A percentile compares a stretch with the other conserved stretches of the same genome.
phyloP scores from a whole-genome alignment of 805 yeast species.

The Starmera caribaea region DNA sequence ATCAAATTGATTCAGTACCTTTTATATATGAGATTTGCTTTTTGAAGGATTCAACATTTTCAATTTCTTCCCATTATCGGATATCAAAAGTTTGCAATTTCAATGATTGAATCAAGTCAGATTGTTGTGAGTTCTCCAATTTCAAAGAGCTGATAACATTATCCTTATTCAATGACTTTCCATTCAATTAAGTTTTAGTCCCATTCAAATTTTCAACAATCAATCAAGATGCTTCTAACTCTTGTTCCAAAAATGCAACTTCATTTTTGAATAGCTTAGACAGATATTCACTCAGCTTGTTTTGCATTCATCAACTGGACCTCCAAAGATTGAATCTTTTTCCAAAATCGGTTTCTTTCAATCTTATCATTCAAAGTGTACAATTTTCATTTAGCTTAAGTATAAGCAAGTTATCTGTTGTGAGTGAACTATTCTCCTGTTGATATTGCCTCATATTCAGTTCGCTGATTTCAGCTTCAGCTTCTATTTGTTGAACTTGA shows the following conservation, averaged over 20 bases:
- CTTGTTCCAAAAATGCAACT: conserved; percentile 8
- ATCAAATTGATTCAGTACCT: conserved; percentile 42
- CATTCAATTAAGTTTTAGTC: conserved; percentile 14
- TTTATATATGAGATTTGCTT: conserved; percentile 34
- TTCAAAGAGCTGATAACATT: conserved; percentile 16
- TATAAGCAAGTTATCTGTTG: conserved; percentile 26
- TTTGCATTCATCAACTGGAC: conserved; percentile 20
- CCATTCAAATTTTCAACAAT: conserved; percentile 13
- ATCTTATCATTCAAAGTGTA: conserved; percentile 14
- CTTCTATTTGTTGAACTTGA: conserved; percentile 22
- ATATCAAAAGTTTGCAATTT: conserved; percentile 20
- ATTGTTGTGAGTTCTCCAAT: conserved; percentile 13
- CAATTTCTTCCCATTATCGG: conserved; percentile 29
- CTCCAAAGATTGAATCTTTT: conserved; percentile 25
- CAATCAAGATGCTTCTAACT: conserved; percentile 8
- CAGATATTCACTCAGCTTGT: conserved; percentile 5
- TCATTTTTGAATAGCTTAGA: conserved; percentile 11
- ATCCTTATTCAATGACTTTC: conserved; percentile 15
- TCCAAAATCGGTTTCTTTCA: conserved; percentile 16
- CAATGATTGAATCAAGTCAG: conserved; percentile 18
- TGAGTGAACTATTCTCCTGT: conserved; percentile 7
- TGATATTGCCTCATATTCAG: conserved; percentile 17
- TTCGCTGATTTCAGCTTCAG: conserved; percentile 20
- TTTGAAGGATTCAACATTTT: conserved; percentile 20
- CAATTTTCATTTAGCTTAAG: conserved; percentile 23